Evolutionary conservation across 2,329 filamentous ascomycete genomes (phyloP), one percentile per base, ranked within the genome.

Genomic region (Aspergillus neotritici): DNA sequence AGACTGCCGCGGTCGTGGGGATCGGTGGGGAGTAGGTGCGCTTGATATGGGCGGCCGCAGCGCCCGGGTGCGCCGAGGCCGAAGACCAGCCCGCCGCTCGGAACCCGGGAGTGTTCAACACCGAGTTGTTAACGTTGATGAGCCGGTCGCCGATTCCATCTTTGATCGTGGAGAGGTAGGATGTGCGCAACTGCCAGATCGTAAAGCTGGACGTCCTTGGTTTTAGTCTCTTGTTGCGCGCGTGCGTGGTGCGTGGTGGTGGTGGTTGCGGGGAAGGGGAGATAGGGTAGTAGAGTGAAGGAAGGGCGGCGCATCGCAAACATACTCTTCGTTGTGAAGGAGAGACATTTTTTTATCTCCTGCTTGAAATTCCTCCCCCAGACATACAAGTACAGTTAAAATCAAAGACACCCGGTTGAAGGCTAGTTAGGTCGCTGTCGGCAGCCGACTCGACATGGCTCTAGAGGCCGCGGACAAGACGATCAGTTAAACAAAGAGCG

Each of bases 1-100:
- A 75, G 48, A 81, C 71, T 3, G 78, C 76, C 2, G 66, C 60
- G 2, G 65, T 66, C 4, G 80, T 82, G 28, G 80, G 80, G 28
- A 84, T 84, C 1, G 80, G 80, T 28, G 80, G 80, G 9, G 80
- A 83, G 61, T 83, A 82, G 14, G 80, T 81, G 49, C 80, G 74
- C 60, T 79, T 81, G 57, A 79, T 72, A 45, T 79, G 75, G 16
- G 74, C 68, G 17, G 70, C 67, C 47, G 79, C 76, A 41, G 57
- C 47, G 41, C 56, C 55, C 64, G 69, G 51, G 40, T 58, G 64
- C 28, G 61, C 49, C 16, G 59, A 54, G 35, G 54, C 56, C 10
- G 70, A 65, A 17, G 69, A 65, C 80, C 80, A 84, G 54, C 80
- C 80, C 38, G 80, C 79, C 16, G 79, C 78, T 50, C 80, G 78